These are phyloP conservation scores for Blastomyces percursus DNA, from an alignment of 2,329 filamentous ascomycete species.

Conservation along the genomic window DNA sequence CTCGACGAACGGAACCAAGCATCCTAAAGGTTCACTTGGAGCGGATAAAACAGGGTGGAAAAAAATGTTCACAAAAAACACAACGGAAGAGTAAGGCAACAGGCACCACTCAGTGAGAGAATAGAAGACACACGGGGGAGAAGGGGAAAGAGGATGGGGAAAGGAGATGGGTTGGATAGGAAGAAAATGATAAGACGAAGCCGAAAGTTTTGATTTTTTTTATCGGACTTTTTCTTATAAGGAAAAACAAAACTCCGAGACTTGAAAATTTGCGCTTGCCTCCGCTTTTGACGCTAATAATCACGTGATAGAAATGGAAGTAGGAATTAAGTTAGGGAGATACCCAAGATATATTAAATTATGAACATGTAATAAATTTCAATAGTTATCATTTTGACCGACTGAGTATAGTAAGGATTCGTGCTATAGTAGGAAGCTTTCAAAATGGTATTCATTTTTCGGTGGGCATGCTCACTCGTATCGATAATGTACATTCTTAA, in stretches of 20 bases:
- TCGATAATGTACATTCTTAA: background rate
- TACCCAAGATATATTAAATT: too few species aligned
- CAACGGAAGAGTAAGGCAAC: background rate
- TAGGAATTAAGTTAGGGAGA: too few species aligned
- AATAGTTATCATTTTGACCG: too few species aligned
- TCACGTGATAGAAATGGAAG: conserved; percentile 2
- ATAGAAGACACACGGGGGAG: background rate
- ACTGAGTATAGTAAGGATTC: background rate
- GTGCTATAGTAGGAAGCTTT: background rate
- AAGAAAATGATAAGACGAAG: conserved; percentile 2
- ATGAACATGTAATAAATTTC: too few species aligned
- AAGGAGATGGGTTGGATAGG: background rate
- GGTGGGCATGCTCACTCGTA: background rate
- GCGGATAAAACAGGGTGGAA: background rate
- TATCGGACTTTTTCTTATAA: background rate
- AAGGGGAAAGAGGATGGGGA: background rate
- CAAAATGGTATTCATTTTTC: background rate
- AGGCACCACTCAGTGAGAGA: background rate
- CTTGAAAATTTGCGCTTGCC: conserved; percentile 4
- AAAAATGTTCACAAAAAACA: background rate
- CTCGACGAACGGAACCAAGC: conserved; percentile 31
- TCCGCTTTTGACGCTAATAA: background rate
- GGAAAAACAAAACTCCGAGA: conserved; percentile 4
- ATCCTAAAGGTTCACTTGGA: conserved; percentile 17
- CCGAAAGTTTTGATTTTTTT: background rate